A percentile compares a stretch with the other conserved stretches of the same genome.
phyloP scores from a whole-genome alignment of 768 basidiomycete genomes.

The Tylopilus balloui region DNA sequence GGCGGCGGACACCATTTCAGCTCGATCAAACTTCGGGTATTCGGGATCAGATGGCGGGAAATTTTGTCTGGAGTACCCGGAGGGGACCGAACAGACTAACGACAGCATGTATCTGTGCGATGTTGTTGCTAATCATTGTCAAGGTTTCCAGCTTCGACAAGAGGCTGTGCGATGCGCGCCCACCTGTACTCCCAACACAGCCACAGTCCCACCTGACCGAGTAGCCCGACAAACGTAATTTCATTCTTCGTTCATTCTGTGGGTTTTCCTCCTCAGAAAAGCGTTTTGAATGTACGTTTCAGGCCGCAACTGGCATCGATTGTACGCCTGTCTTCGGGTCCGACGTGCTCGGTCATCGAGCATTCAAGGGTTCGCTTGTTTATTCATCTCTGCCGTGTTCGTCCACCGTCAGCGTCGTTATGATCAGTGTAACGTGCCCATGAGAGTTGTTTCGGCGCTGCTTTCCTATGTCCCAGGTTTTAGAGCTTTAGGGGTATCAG shows the following conservation, averaged over 20 bases:
- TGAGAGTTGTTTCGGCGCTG: not conserved
- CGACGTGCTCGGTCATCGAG: not conserved
- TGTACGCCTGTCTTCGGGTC: not conserved
- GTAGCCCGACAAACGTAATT: not conserved
- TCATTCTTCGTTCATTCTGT: not conserved
- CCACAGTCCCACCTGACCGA: not conserved
- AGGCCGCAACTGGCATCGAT: no score
- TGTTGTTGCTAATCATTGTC: not conserved
- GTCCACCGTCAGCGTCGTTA: not conserved
- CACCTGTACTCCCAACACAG: not conserved
- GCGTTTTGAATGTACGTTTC: not conserved
- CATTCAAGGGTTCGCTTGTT: not conserved
- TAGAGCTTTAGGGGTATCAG: not conserved
- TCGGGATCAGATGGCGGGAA: not conserved
- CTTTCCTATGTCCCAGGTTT: not conserved
- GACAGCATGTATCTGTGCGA: not conserved
- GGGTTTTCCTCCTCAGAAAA: not conserved
- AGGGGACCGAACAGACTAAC: not conserved
- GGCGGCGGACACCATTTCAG: conserved; percentile 8
- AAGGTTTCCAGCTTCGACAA: not conserved
- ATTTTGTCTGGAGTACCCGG: not conserved
- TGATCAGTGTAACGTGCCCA: not conserved
- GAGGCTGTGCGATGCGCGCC: not conserved
- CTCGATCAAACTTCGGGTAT: conserved; percentile 20
- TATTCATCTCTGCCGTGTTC: not conserved